Evolutionary conservation across 345 rosid species (phyloP), one percentile per base, ranked within the genome.

Genomic region (Excoecaria agallocha): DNA sequence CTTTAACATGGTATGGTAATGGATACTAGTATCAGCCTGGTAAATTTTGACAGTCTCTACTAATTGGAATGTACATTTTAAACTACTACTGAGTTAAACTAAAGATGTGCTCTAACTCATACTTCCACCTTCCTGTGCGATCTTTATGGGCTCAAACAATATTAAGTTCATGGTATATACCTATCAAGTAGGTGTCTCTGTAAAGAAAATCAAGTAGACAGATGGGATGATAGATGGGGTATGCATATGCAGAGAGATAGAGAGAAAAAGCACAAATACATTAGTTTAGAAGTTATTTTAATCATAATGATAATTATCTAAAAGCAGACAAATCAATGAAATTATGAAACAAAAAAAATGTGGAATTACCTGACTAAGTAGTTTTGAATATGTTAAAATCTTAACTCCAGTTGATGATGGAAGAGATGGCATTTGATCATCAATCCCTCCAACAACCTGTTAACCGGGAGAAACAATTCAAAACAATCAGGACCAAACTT

Each of bases 401-500:
- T 90, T 66, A 73, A 93, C 91, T 48, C 92, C 96, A 55, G 91
- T 49, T 73, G 96, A 79, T 25, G 91, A 50, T 80, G 96, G 96
- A 80, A 88, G 89, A 30, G 91, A 91, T 74, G 96, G 99, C 78
- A 93, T 76, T 77, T 86, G 84, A 75, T 93, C 94, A 76, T 88
- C 89, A 57, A 87, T 76, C 69, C 99, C 99, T 57, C 93, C 99
- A 80, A 95, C 97, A 81, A 95, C 98, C 99, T 95, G 76, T 66
- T 69, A 60, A 49, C 66, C 16, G 82, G 54, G 76, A 65, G 68
- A 76, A 70, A 22, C 52, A 78, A 79, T 49, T 76, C 12, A 62
- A 45, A 59, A 64, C 10, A 51, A 19, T 68, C 39, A 22, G 38
- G 49, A 58, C 35, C 30, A 17, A 74, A 54, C 74, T 25, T 64